phyloP scores from a whole-genome alignment of 2,329 filamentous ascomycete genomes.

The Fulvia fulva region DNA sequence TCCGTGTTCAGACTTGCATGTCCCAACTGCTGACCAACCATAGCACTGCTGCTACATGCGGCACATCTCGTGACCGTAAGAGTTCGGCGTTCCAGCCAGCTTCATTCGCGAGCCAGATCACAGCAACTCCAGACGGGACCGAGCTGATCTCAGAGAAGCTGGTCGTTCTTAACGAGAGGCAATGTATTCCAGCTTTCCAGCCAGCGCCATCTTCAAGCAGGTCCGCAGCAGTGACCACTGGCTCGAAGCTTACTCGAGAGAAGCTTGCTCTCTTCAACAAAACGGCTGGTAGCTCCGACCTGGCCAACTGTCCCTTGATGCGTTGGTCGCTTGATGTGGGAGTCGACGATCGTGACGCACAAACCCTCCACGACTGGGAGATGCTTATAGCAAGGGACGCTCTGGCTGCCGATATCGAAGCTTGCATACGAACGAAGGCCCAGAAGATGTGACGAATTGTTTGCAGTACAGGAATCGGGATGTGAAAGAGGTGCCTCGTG shows the following conservation, averaged over 20 bases:
- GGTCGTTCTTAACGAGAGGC: too few species aligned
- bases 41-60: background rate
- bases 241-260: background rate
- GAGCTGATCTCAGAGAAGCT: too few species aligned
- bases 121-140: too few species aligned
- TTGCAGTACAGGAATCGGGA: background rate
- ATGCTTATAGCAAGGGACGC: background rate
- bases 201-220: background rate
- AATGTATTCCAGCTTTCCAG: background rate
- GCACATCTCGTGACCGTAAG: background rate
- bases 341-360: background rate
- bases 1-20: background rate
- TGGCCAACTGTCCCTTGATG: background rate
- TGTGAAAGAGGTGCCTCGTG: background rate
- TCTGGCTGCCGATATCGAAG: slow-evolving; percentile 6
- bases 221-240: too few species aligned
- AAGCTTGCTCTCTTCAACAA: background rate
- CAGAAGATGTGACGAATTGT: background rate
- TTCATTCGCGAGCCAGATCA: too few species aligned
- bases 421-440: background rate
- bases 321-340: background rate
- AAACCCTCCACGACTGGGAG: background rate
- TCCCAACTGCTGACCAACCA: background rate
- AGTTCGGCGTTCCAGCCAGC: background rate
- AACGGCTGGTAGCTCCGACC: background rate